Evolutionary conservation across 2,329 filamentous ascomycete genomes (phyloP), one percentile per base, ranked within the genome.

Genomic region (Clonostachys sp.): DNA sequence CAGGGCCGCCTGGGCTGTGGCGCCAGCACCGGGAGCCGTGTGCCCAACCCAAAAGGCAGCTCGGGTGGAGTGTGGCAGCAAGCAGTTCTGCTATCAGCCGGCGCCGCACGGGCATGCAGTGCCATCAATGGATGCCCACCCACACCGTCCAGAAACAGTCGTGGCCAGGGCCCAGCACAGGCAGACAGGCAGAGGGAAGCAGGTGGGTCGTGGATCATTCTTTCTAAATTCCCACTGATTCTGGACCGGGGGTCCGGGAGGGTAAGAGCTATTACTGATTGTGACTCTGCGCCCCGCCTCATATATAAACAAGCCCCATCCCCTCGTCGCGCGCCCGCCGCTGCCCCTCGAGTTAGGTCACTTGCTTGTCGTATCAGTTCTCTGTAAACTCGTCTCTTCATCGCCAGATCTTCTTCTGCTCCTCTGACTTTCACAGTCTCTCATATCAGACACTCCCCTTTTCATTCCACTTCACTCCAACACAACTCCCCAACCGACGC

Each of bases 281-380:
- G 75, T 70, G 72, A 64, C 70, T 66, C 68, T 71, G 65, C 68
- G 68, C 50, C 70, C 72, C 71, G 75, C 75, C 74, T 70, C 68
- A 71, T 73, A 81, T 82, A 82, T 81, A 81, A 82, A 79, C 73
- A 77, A 67, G 64, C 66, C 71, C 72, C 63, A 49, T 63, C 64
- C 71, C 71, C 70, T 67, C 47, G 49, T 48, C 69, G 61, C 75
- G 74, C 75, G 73, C 73, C 73, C 75, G 70, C 69, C 70, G 64
- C 63, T 62, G 66, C 65, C 63, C 52, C 20, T 54, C 50, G 45
- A 55, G 48, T 47, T 30, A 30, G 24, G 24, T 10, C 24, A 9
- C 9, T 30, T 10, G 24, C 8, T 30, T 30, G 24, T 30, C 24
- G 24, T 30, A 30, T 30, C 24, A 30, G 9, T 55, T 66, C 61